Base-by-base conservation (phyloP, 2,329 filamentous ascomycete species). In the Trichoderma oligosporum region DNA sequence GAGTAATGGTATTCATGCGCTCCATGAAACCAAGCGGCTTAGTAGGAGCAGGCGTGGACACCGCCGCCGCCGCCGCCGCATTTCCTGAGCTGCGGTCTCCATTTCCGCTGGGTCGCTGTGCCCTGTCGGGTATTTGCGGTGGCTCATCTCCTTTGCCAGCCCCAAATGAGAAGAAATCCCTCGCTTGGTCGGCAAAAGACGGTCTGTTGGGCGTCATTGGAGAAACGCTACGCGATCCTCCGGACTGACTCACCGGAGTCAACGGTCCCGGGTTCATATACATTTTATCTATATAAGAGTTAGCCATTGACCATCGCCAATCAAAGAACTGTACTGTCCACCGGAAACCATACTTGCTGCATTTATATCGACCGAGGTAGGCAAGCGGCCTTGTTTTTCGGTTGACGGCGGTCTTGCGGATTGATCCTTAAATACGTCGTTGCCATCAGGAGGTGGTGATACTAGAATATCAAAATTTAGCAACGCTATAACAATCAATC, bases 1-100 rank as follows among this genome's bases (percentile, higher is more conserved):
- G 83, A 1, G 82, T 78, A 65, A 89, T 86, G 7, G 75, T 79
- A 62, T 88, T 81, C 78, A 89, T 82, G 51, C 83, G 80, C 61
- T 82, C 78, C 63, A 87, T 65, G 25, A 89, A 67, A 60, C 58
- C 58, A 11, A 53, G 42, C 14, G 58, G 52, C 22, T 59, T 59
- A 31, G 20, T 24, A 8, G 57, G 29, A 9, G 55, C 27, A 6
- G 33, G 42, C 51, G 44, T 36, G 14, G 44, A 46, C 27, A 25
- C 27, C 49, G 41, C 12, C 2, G 52, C 42, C 49, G 41, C 12
- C 2, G 52, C 42, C 12, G 39, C 52, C 41, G 42, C 24, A 31
- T 41, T 55, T 45, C 29, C 56, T 25, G 47, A 55, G 16, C 69
- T 68, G 48, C 82, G 76, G 4, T 76, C 78, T 11, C 79, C 79